Conservation (phyloP, 108 stramenopile genomes). For the Epithemia pelagica region DNA sequence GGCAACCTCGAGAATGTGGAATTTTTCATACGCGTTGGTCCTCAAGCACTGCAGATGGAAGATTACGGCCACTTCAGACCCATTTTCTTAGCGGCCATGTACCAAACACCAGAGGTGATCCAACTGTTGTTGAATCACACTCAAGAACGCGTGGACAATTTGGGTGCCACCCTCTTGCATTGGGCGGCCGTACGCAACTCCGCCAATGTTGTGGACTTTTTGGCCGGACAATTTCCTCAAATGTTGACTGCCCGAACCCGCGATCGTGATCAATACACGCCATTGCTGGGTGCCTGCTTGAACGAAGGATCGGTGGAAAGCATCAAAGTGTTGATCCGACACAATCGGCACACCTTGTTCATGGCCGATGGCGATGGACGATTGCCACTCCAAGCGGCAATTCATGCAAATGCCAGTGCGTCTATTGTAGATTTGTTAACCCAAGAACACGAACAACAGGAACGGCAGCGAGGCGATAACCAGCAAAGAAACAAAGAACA, state of each 20-base stretch:
- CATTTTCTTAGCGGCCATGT: background rate
- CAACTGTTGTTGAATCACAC: background rate
- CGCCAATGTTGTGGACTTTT: background rate
- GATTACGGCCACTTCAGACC: background rate
- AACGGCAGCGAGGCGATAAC: too few species aligned
- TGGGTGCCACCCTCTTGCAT: background rate
- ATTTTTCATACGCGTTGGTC: background rate
- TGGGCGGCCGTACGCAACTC: background rate
- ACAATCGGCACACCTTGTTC: background rate
- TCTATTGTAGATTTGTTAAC: background rate
- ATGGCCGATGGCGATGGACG: background rate
- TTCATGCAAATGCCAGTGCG: background rate
- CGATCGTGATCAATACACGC: background rate
- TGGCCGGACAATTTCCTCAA: background rate
- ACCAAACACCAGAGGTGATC: background rate
- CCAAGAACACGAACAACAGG: background rate
- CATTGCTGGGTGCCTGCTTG: background rate
- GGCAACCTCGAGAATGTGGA: background rate
- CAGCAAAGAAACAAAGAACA: too few species aligned
- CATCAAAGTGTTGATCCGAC: background rate
- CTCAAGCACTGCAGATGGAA: background rate
- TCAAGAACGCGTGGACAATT: background rate
- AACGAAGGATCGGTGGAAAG: background rate
- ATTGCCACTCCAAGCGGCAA: background rate
- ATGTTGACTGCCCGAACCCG: background rate